phyloP scores from a whole-genome alignment of 257 asterid genomes.

The Solanum gracilifrons region DNA sequence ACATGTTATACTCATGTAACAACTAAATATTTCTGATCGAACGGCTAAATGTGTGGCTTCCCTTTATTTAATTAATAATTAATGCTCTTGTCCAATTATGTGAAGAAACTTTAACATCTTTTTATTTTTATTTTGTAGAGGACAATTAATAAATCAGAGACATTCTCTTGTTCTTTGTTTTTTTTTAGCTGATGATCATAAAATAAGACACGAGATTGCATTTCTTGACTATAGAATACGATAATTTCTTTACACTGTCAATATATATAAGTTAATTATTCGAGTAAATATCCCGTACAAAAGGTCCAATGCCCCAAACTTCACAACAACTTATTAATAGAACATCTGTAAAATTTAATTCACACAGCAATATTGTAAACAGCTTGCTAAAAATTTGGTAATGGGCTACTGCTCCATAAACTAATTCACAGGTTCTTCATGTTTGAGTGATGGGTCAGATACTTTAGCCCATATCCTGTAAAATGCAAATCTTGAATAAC shows the following conservation, averaged over 20 bases:
- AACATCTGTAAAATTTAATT: not conserved
- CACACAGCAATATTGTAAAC: not conserved
- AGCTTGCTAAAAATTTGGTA: not conserved
- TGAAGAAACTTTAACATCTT: not conserved
- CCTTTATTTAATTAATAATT: not conserved
- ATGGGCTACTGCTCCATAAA: not conserved
- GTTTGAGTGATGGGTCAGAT: not conserved
- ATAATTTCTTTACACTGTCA: not conserved
- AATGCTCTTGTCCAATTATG: not conserved
- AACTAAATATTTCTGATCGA: not conserved
- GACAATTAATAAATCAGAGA: not conserved
- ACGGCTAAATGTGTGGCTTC: rapidly evolving
- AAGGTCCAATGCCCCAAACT: not conserved
- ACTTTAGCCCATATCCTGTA: not conserved
- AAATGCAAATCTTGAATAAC: not conserved
- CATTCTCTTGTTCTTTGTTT: not conserved
- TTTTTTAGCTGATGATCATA: not conserved
- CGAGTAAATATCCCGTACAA: not conserved
- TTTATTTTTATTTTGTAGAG: not conserved
- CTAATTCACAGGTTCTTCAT: not conserved
- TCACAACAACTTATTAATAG: not conserved
- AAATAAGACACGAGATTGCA: not conserved
- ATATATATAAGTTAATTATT: not conserved
- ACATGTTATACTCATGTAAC: not conserved
- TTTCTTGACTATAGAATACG: not conserved